Base-by-base conservation (phyloP, 345 rosid species). In the Hibiscus mutabilis region DNA sequence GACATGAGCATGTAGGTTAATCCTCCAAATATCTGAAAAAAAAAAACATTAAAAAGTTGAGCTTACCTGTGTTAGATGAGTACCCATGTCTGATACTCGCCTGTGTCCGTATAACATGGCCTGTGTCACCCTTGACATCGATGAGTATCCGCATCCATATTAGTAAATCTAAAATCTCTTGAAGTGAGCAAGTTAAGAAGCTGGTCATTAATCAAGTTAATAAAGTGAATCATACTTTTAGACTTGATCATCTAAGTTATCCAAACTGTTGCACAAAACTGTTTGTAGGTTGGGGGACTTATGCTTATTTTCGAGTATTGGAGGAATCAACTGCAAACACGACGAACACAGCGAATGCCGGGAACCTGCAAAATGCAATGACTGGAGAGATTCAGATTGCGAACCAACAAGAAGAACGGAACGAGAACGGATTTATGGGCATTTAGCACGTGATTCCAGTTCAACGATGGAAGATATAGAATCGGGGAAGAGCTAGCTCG, bases 251-350 rank as follows among this genome's bases (percentile, higher is more conserved):
- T 24, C 35, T 19, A 44, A 4, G 59, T 57, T 44, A 60, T 60
- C 65, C 56, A 19, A 68, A 37, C 19, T 60, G 60, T 65, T 16
- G 15, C 18, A 1, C 3, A 7, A 47, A 21, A 63, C 24, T 69
- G 60, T 42, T 61, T 78, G 40, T 61, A 87, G 92, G 86, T 62
- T 90, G 91, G 89, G 89, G 89, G 37, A 84, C 96, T 31, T 90
- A 90, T 64, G 92, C 89, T 46, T 90, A 86, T 79, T 90, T 90
- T 46, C 80, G 74, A 24, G 79, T 75, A 33, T 65, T 90, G 81
- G 88, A 79, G 72, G 89, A 81, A 6, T 75, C 83, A 2, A 29
- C 70, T 21, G 51, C 66, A 51, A 51, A 33, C 47, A 14, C 19
- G 5, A n/a, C 22, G 3, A 82, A 66, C 70, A 82, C 76, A 56